Conservation (phyloP, 495 filamentous ascomycete genomes). For the Neurospora pannonica region DNA sequence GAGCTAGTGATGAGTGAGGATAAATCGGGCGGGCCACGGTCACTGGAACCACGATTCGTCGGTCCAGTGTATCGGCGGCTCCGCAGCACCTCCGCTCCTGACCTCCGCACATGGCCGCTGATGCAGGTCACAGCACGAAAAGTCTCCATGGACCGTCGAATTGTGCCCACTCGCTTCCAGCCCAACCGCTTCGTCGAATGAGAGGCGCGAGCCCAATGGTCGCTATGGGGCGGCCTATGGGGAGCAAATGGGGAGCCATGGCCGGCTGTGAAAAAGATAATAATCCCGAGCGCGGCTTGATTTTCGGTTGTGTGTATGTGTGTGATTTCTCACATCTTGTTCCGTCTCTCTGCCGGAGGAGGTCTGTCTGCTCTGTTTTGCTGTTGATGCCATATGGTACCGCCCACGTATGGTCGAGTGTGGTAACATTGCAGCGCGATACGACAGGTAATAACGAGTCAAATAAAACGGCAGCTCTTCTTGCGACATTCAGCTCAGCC, state of each 20-base stretch:
- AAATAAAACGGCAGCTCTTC: neutral
- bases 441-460: neutral
- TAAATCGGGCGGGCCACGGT: neutral
- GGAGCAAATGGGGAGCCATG: neutral
- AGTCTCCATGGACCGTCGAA: neutral
- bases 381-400: neutral
- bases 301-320: neutral
- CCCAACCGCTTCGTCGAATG: constrained; percentile 18
- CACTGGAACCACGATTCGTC: constrained; percentile 2
- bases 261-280: constrained; percentile 12
- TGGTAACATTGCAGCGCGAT: neutral
- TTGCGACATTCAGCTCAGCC: neutral
- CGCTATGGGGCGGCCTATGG: neutral
- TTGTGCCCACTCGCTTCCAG: constrained; percentile 8
- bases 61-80: neutral
- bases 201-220: constrained; percentile 17
- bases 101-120: constrained; percentile 5
- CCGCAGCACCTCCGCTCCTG: constrained; percentile 3
- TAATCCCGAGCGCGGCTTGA: constrained; percentile 17
- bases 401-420: neutral
- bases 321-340: neutral
- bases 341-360: neutral
- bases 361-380: neutral
- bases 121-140: constrained; percentile 9
- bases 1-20: constrained; percentile 1